Base-by-base conservation (phyloP, 345 rosid species). In the Gossypium rotundifolium region DNA sequence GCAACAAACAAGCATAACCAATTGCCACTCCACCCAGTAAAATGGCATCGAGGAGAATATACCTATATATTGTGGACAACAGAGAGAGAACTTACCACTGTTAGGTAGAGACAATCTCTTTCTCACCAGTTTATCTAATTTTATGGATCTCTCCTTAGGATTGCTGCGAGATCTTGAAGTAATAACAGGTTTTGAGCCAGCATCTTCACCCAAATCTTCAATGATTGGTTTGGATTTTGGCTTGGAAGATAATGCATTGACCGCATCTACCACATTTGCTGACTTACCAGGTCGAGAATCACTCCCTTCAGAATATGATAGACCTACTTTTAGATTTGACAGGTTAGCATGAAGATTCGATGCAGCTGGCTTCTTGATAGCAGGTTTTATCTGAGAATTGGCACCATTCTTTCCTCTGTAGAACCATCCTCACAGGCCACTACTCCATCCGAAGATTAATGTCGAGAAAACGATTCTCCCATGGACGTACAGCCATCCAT, bases 401-500 rank as follows among this genome's bases (percentile, higher is more conserved):
- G 78, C 75, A 72, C 78, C 89, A 81, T 68, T 82, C 74, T 75
- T 87, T 53, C 77, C 60, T 85, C 89, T n/a, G 78, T 60, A 33
- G 81, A 67, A 71, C 59, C 85, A 48, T 86, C 80, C 72, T 91
- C 98, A 54, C 58, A 78, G 83, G 88, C 23, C 83, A 75, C 89
- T 10, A 84, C 88, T 49, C 94, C 97, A 67, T 93, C 99, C 81
- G 88, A 54, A 91, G 87, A 81, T 93, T 95, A 74, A 80, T 88
- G 80, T 93, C 99, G 29, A 93, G 98, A 87, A 93, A 90, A 75
- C 99, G 90, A 38, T 91, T 96, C 85, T 96, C 98, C 98, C 99
- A 93, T 55, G 99, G 98, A 45, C 99, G 98, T 76, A 96, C 99
- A 67, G 99, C 99, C 99, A 96, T 91, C 98, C 99, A 96, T 84